A percentile compares a stretch with the other conserved stretches of the same genome.
Conservation (phyloP, 2,329 filamentous ascomycete genomes). For the Sporothrix globosa region DNA sequence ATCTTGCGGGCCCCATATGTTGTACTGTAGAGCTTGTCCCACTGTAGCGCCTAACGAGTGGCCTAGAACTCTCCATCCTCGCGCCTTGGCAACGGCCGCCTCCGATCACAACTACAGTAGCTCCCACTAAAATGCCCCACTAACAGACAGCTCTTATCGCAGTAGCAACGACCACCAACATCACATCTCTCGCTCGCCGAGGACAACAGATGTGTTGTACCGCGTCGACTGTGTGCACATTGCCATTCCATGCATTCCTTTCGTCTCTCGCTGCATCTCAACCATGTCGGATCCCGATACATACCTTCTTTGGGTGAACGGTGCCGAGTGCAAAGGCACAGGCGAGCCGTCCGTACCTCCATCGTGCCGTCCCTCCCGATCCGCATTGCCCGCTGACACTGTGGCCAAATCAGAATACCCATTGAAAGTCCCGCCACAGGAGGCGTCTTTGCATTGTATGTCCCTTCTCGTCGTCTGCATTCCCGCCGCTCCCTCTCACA, state of each 20-base stretch:
- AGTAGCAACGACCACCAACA: not conserved
- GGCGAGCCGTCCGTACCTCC: slow-evolving; percentile 36
- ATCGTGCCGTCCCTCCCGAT: not conserved
- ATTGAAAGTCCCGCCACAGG: slow-evolving; percentile 40
- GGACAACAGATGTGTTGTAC: not conserved
- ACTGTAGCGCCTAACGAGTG: not conserved
- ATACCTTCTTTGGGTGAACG: slow-evolving; percentile 36
- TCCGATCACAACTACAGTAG: not conserved
- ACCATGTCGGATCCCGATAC: not conserved
- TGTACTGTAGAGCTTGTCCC: too few species aligned
- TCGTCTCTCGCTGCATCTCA: not conserved
- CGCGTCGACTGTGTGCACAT: not conserved
- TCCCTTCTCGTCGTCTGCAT: too few species aligned
- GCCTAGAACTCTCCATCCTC: not conserved
- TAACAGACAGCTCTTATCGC: not conserved
- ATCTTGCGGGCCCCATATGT: too few species aligned
- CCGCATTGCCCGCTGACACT: not conserved
- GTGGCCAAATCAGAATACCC: slow-evolving; percentile 36
- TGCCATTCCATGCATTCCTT: not conserved
- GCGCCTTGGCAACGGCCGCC: not conserved
- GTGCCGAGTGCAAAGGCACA: slow-evolving; percentile 33
- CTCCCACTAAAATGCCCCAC: too few species aligned
- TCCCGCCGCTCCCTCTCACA: not conserved
- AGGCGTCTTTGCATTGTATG: slow-evolving; percentile 38
- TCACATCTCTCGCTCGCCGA: too few species aligned